Conservation (phyloP, 768 basidiomycete genomes). For the Collybiopsis confluens region DNA sequence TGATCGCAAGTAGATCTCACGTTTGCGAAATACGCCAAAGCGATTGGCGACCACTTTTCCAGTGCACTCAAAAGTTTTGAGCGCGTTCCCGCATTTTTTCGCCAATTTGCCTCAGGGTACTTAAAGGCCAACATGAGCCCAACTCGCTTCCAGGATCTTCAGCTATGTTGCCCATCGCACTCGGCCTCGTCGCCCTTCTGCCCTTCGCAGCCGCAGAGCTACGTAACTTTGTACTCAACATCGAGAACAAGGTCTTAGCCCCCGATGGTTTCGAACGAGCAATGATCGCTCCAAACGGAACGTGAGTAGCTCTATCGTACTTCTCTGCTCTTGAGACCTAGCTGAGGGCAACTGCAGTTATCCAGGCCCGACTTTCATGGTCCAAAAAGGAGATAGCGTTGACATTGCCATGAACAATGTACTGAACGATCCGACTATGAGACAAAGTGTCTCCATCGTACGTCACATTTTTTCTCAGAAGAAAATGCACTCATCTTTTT, state of each 20-base stretch:
- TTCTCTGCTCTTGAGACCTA: neutral
- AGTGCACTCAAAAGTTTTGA: neutral
- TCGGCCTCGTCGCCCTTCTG: neutral
- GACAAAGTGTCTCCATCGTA: constrained; percentile 22
- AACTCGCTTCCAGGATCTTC: neutral
- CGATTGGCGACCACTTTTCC: neutral
- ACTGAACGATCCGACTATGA: constrained; percentile 19
- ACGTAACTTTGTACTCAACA: constrained; percentile 15
- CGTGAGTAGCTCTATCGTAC: neutral
- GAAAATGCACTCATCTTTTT: neutral
- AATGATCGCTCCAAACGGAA: constrained; percentile 31
- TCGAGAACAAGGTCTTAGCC: constrained; percentile 28
- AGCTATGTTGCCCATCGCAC: constrained; percentile 3
- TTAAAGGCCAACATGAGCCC: neutral
- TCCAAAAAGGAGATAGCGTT: constrained; percentile 20
- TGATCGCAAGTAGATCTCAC: neutral
- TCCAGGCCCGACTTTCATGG: constrained; percentile 17
- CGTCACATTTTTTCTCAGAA: neutral
- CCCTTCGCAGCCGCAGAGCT: neutral
- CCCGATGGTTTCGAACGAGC: constrained; percentile 34
- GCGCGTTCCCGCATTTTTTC: neutral
- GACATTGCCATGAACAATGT: constrained; percentile 18
- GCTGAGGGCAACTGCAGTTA: constrained; percentile 11
- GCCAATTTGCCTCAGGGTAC: constrained; percentile 7
- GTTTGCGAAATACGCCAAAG: neutral